A percentile compares a stretch with the other conserved stretches of the same genome.
Conservation (phyloP, 2,329 filamentous ascomycete genomes). For the Beauveria scarabaeidicola region DNA sequence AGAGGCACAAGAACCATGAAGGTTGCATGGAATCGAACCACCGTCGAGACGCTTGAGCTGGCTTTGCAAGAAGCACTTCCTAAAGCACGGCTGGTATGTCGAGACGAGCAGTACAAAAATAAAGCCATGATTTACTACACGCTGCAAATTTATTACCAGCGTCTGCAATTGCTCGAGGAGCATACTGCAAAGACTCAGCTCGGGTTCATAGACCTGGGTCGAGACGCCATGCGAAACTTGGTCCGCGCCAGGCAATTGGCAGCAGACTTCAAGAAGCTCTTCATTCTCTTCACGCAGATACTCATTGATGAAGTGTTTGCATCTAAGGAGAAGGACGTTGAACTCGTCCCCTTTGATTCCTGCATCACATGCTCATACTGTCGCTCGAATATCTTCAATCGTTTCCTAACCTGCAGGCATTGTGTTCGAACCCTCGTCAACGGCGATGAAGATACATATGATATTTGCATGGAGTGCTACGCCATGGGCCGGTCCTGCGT, state of each 20-base stretch:
- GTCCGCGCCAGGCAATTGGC: conserved; percentile 58
- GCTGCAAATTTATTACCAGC: conserved; percentile 66
- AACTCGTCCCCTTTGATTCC: conserved; percentile 75
- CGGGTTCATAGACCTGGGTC: conserved; percentile 39
- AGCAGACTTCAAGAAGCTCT: conserved; percentile 74
- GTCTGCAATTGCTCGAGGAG: conserved; percentile 47
- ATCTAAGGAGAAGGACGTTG: conserved; percentile 59
- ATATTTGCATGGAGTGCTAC: conserved; percentile 97
- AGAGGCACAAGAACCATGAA: conserved; percentile 93
- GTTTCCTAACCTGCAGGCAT: conserved; percentile 84
- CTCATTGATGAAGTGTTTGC: conserved; percentile 81
- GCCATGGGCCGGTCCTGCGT: conserved; percentile 92
- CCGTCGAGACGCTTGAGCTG: conserved; percentile 79
- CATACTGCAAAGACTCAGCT: conserved; percentile 36
- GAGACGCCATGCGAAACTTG: conserved; percentile 34
- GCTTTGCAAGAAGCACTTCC: conserved; percentile 82
- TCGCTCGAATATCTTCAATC: conserved; percentile 92
- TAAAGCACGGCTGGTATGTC: conserved; percentile 81
- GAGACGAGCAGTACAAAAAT: conserved; percentile 98
- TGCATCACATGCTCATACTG: conserved; percentile 96
- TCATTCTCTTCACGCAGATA: conserved; percentile 68
- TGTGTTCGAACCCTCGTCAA: conserved; percentile 61
- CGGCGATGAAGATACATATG: conserved; percentile 76
- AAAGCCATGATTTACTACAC: conserved; percentile 92
- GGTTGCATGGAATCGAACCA: conserved; percentile 95